Evolutionary conservation across 257 asterid genomes (phyloP), one percentile per base, ranked within the genome.

Genomic region (Fraxinus americana): DNA sequence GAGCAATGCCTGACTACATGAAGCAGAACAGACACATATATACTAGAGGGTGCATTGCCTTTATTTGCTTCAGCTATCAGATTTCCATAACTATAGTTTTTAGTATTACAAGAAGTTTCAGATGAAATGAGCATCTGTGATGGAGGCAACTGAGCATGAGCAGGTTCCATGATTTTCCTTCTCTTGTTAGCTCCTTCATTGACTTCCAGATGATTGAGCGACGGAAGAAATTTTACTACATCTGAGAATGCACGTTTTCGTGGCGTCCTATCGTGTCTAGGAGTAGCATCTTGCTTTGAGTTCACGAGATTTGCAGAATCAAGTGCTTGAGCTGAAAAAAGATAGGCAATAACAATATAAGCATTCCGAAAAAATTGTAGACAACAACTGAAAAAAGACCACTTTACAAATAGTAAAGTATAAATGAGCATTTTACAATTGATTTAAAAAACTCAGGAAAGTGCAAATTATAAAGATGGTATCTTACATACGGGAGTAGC

Each of bases 1-100:
- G 98, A 93, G 85, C 97, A 96, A 82, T 93, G 99, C 82, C 97
- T 92, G 61, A 96, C 91, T 72, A 93, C 96, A 85, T 91, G 97
- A 80, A 93, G 94, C 68, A 96, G 96, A 65, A 89, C 87, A 79
- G 96, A 89, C 43, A 90, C 89, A 78, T 96, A 96, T 66, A 92
- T 78, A 79, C 93, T 89, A 70, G 97, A 91, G 30, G 98, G 91
- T 30, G 92, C 88, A 71, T 90, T 90, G 77, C 98, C 98, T 85
- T 89, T 96, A 75, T 96, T 90, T 78, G 98, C 97, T 85, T 96
- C 98, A 74, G 88, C 89, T 75, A 96, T 86, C 73, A 93, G 94
- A 87, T 87, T 82, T 38, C 90, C 91, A 67, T 93, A 91, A 83
- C 87, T 89, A 77, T 78, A 89, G 65, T 82, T 86, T 68, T 86